A percentile compares a stretch with the other conserved stretches of the same genome.
phyloP scores from a whole-genome alignment of 83 land plant species.

The Larix sibirica region DNA sequence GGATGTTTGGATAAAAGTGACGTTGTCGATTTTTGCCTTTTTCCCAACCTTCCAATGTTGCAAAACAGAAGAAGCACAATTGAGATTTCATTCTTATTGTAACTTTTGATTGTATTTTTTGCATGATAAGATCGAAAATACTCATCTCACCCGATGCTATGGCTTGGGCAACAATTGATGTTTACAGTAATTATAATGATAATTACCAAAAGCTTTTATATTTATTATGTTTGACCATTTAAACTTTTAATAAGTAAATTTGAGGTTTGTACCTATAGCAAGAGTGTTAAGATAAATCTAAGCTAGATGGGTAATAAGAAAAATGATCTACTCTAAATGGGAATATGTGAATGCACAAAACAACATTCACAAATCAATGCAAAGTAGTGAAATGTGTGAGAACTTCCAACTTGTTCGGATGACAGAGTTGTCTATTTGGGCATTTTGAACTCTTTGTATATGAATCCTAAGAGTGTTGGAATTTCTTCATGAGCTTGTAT shows the following conservation, averaged over 20 bases:
- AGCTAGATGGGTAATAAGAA: background rate
- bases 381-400: background rate
- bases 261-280: background rate
- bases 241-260: background rate
- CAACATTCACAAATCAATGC: no score
- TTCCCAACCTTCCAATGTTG: conserved; percentile 41
- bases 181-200: no score
- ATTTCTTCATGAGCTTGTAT: conserved; percentile 66
- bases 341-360: no score
- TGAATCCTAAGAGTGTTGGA: no score
- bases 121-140: no score
- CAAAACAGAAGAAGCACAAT: background rate
- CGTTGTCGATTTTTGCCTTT: conserved; percentile 21
- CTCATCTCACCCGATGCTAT: conserved; percentile 42
- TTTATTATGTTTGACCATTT: background rate
- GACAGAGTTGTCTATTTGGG: background rate
- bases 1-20: background rate
- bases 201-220: no score
- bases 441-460: no score
- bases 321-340: background rate
- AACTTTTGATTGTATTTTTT: no score
- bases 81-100: background rate
- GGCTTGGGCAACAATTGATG: conserved; percentile 38
- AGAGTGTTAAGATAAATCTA: background rate
- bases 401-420: conserved; percentile 36